These are phyloP conservation scores for Haplosporangium sp. DNA, from an alignment of 371 early-diverging fungal genomes.

Conservation along the genomic window DNA sequence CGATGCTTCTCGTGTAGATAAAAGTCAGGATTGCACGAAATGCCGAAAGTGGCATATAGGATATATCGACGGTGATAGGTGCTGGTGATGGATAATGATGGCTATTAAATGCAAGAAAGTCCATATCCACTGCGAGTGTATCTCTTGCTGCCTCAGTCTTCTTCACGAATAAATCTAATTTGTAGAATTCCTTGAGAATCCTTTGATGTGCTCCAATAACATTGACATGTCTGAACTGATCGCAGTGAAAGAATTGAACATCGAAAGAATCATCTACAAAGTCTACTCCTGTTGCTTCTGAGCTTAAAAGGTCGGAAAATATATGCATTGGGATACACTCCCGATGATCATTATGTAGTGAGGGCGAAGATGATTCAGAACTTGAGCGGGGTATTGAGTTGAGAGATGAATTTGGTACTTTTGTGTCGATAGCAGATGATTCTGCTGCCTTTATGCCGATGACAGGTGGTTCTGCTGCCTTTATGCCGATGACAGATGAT, in stretches of 20 bases:
- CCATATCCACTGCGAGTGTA: not conserved
- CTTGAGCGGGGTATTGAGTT: too few relatives aligned
- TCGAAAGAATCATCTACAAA: not conserved
- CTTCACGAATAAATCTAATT: not conserved
- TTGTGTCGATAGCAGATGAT: too few relatives aligned
- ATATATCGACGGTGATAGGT: slow-evolving; percentile 12
- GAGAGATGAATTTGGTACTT: too few relatives aligned
- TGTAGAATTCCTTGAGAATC: not conserved
- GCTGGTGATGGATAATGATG: not conserved
- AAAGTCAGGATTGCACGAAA: slow-evolving; percentile 6
- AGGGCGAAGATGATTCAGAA: not conserved
- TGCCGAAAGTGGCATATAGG: not conserved
- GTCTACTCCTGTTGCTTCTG: not conserved
- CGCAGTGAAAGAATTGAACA: slow-evolving; percentile 12
- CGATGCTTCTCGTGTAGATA: slow-evolving; percentile 3
- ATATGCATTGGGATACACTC: not conserved
- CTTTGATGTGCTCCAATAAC: not conserved
- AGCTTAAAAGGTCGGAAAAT: not conserved
- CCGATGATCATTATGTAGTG: not conserved
- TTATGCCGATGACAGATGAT: too few relatives aligned
- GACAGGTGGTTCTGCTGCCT: too few relatives aligned
- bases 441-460: too few relatives aligned
- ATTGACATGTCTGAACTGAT: not conserved
- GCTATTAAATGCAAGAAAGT: not conserved
- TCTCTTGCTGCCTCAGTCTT: not conserved